Evolutionary conservation across 106 monocot genomes (phyloP).

Genomic region (Dendrobium nobile): DNA sequence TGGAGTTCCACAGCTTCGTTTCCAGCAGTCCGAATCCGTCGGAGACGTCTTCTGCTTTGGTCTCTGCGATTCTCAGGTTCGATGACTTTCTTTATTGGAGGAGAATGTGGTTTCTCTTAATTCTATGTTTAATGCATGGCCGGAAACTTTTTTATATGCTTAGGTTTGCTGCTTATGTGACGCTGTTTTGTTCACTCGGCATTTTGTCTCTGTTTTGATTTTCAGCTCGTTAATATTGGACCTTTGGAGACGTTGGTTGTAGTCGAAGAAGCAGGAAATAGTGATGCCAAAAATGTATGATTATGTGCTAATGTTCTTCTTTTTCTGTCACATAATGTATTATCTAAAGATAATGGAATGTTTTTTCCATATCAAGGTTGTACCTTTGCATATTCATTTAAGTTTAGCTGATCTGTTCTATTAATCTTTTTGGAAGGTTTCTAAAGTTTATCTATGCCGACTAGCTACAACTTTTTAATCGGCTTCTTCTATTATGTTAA

Average conservation of each 20-base stretch:
- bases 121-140: not conserved
- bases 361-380: not conserved
- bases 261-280: conserved; percentile 19
- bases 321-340: not conserved
- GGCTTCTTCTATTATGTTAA: not conserved
- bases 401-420: not conserved
- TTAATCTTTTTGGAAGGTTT: not conserved
- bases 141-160: not conserved
- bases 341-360: not conserved
- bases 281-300: conserved; percentile 29
- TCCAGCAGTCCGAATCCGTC: conserved; percentile 4
- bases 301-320: not conserved
- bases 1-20: conserved; percentile 21
- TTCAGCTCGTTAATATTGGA: conserved; percentile 37
- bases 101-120: not conserved
- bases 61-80: conserved; percentile 23
- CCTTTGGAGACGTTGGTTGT: conserved; percentile 36
- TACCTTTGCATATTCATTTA: not conserved
- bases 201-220: conserved; percentile 6
- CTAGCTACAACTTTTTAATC: not conserved
- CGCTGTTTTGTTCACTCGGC: not conserved
- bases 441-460: not conserved
- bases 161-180: not conserved
- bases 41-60: conserved; percentile 12
- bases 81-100: not conserved